A percentile compares a stretch with the other conserved stretches of the same genome.
phyloP scores from a whole-genome alignment of 2,329 filamentous ascomycete genomes.

The Fusarium concolor region DNA sequence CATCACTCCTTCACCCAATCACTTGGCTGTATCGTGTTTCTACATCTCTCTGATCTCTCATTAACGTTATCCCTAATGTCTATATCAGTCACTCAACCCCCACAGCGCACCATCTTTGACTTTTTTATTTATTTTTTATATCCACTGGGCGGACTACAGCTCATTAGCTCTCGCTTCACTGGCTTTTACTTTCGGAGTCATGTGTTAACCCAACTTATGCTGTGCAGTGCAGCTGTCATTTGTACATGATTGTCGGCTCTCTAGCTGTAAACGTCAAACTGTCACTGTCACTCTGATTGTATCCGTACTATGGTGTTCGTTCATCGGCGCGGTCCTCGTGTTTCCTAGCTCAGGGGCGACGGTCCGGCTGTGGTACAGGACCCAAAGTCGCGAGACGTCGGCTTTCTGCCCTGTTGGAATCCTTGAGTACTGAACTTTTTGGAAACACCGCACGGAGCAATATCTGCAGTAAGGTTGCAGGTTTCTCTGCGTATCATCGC shows the following conservation, averaged over 20 bases:
- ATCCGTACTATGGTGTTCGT: conserved; percentile 23
- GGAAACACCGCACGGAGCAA: conserved; percentile 14
- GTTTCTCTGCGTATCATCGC: conserved; percentile 13
- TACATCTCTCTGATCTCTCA: conserved; percentile 10
- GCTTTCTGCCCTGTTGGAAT: conserved; percentile 32
- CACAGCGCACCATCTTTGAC: conserved; percentile 17
- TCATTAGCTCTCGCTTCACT: conserved; percentile 17
- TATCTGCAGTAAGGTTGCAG: conserved; percentile 23
- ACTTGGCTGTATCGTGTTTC: conserved; percentile 15
- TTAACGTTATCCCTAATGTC: conserved; percentile 19
- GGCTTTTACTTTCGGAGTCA: conserved; percentile 6
- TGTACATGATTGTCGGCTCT: conserved; percentile 34
- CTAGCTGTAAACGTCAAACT: conserved; percentile 30
- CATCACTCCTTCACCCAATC: conserved; percentile 38
- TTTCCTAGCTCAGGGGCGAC: conserved; percentile 42
- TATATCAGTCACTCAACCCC: conserved; percentile 1
- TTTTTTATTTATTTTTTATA: conserved; percentile 17
- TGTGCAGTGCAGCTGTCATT: conserved; percentile 30
- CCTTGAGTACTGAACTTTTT: conserved; percentile 24
- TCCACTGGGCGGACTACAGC: conserved; percentile 19
- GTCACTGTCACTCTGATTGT: background rate
- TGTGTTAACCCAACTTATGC: conserved; percentile 8
- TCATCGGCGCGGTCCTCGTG: conserved; percentile 30
- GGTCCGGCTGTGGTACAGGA: conserved; percentile 31
- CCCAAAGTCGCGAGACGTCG: conserved; percentile 42